phyloP scores from a whole-genome alignment of 129 eudicot genomes.

The Pittosporum tobira region DNA sequence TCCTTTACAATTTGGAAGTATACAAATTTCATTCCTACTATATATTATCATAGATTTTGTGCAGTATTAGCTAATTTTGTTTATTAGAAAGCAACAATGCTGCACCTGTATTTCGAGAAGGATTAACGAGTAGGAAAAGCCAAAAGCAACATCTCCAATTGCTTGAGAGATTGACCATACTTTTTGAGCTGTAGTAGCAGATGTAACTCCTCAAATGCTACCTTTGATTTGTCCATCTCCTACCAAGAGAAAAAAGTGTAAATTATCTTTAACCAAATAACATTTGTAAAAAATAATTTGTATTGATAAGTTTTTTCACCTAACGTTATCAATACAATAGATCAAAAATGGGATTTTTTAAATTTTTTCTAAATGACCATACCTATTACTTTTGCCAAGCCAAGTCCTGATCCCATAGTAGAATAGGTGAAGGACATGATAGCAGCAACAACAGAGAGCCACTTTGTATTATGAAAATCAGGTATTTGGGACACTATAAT shows the following conservation, averaged over 20 bases:
- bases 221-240: constrained; percentile 67
- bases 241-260: no score
- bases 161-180: constrained; percentile 74
- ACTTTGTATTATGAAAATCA: constrained; percentile 43
- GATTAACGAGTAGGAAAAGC: constrained; percentile 49
- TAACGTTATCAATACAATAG: neutral
- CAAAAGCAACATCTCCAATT: constrained; percentile 74
- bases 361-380: no score
- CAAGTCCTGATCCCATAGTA: constrained; percentile 51
- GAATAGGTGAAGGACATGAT: constrained; percentile 77
- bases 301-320: no score
- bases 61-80: neutral
- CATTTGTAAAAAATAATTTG: no score
- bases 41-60: neutral
- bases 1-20: constrained; percentile 31
- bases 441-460: constrained; percentile 79
- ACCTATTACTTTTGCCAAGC: constrained; percentile 61
- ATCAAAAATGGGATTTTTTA: no score
- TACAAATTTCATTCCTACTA: neutral
- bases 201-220: constrained; percentile 50
- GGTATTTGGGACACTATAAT: constrained; percentile 68
- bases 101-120: constrained; percentile 70
- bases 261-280: no score
- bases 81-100: neutral
- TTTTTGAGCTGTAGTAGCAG: constrained; percentile 48